phyloP scores from a whole-genome alignment of 108 stramenopile genomes.

The Pseudonitzschia pungens region DNA sequence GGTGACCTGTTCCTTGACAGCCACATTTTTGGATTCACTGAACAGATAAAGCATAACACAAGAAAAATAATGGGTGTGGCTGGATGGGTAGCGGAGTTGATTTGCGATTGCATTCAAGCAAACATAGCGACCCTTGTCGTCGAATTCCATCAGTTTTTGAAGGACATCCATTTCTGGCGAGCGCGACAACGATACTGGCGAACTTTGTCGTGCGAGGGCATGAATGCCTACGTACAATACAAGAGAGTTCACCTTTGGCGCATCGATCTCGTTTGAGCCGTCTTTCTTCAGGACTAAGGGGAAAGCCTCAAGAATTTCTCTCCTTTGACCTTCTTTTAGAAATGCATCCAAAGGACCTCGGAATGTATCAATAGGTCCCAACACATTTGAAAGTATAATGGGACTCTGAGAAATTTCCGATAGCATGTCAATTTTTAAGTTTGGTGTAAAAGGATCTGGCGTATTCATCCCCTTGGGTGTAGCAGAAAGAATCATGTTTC shows the following conservation, averaged over 20 bases:
- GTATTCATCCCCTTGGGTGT: conserved; percentile 95
- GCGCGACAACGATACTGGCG: conserved; percentile 74
- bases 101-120: conserved; percentile 98
- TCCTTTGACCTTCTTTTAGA: conserved; percentile 79
- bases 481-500: conserved; percentile 96
- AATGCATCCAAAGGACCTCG: conserved; percentile 87
- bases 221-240: conserved; percentile 94
- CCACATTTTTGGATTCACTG: conserved; percentile 90
- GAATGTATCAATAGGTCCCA: conserved; percentile 75
- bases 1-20: conserved; percentile 98
- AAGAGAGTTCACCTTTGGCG: conserved; percentile 89
- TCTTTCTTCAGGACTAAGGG: conserved; percentile 68
- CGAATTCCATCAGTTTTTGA: conserved; percentile 89
- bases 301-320: conserved; percentile 79
- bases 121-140: conserved; percentile 93
- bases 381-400: conserved; percentile 82
- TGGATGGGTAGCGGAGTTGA: conserved; percentile 99
- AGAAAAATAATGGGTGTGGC: conserved; percentile 99
- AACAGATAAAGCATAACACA: conserved; percentile 97
- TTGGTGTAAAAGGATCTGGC: conserved; percentile 98
- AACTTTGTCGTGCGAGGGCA: conserved; percentile 80
- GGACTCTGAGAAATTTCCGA: conserved; percentile 94
- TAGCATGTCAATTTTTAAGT: conserved; percentile 96
- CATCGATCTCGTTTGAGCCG: conserved; percentile 75
- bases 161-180: conserved; percentile 88